Conservation (phyloP, 345 rosid species). For the Hypericum perforatum region DNA sequence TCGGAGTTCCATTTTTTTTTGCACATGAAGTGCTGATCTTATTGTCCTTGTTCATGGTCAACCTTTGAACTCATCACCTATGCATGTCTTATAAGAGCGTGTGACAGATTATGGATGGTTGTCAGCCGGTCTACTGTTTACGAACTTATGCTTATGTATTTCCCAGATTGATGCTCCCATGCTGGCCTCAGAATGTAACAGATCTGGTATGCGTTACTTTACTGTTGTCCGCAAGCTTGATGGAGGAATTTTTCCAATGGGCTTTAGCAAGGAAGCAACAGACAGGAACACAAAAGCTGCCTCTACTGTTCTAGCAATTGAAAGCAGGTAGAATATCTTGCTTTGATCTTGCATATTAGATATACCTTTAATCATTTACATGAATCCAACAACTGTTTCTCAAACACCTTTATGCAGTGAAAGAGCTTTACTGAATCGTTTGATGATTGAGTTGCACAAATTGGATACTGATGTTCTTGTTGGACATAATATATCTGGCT, state of each 20-base stretch:
- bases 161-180: conserved; percentile 90
- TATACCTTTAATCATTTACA: not conserved
- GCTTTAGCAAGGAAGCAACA: conserved; percentile 74
- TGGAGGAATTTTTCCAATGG: conserved; percentile 89
- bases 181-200: conserved; percentile 81
- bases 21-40: too few relatives aligned
- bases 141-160: not conserved
- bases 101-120: too few relatives aligned
- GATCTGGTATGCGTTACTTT: conserved; percentile 70
- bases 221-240: conserved; percentile 86
- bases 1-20: too few relatives aligned
- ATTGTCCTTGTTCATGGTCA: too few relatives aligned
- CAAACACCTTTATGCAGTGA: conserved; percentile 50
- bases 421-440: conserved; percentile 79
- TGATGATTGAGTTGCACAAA: conserved; percentile 77
- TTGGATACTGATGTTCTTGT: conserved; percentile 91
- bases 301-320: conserved; percentile 56
- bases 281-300: conserved; percentile 79
- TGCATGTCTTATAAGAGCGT: too few relatives aligned
- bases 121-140: too few relatives aligned
- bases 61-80: too few relatives aligned
- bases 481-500: conserved; percentile 96
- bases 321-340: conserved; percentile 50
- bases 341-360: conserved; percentile 9
- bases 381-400: not conserved